Conservation (phyloP, 768 basidiomycete species). For the Boletus rubescentipes region DNA sequence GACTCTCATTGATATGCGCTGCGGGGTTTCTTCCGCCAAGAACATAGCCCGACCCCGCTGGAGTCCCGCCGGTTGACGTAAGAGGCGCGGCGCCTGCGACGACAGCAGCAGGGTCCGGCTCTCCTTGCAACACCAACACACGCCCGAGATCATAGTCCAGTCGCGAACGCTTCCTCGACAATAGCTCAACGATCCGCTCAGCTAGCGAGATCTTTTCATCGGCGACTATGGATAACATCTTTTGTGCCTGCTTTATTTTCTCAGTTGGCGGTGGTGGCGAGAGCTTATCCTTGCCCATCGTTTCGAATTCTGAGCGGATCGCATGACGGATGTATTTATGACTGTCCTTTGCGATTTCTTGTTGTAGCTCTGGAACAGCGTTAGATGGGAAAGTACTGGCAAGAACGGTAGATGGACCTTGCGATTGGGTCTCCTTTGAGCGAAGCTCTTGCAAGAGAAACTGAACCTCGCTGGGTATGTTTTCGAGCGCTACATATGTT, state of each 20-base stretch:
- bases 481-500: constrained; percentile 42
- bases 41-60: constrained; percentile 27
- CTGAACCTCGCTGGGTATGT: constrained; percentile 48
- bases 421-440: constrained; percentile 41
- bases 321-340: constrained; percentile 45
- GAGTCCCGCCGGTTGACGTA: constrained; percentile 13
- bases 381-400: neutral
- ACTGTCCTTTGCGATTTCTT: constrained; percentile 45
- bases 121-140: constrained; percentile 46
- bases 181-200: constrained; percentile 43
- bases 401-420: constrained; percentile 31
- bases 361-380: constrained; percentile 36
- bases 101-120: constrained; percentile 36
- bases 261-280: constrained; percentile 27
- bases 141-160: constrained; percentile 47
- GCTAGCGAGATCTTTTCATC: constrained; percentile 46
- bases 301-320: constrained; percentile 31
- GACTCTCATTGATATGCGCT: constrained; percentile 40
- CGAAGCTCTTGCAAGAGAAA: constrained; percentile 49
- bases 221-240: constrained; percentile 32
- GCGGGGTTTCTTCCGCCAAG: constrained; percentile 39
- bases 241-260: constrained; percentile 31
- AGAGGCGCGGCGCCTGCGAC: constrained; percentile 29
- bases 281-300: constrained; percentile 34
- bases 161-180: constrained; percentile 45